Percentiles rank a stretch among this genome's conserved stretches.
Evolutionary conservation across 495 filamentous ascomycete species (phyloP).

Genomic region (Hypomontagnella submonticulosa): DNA sequence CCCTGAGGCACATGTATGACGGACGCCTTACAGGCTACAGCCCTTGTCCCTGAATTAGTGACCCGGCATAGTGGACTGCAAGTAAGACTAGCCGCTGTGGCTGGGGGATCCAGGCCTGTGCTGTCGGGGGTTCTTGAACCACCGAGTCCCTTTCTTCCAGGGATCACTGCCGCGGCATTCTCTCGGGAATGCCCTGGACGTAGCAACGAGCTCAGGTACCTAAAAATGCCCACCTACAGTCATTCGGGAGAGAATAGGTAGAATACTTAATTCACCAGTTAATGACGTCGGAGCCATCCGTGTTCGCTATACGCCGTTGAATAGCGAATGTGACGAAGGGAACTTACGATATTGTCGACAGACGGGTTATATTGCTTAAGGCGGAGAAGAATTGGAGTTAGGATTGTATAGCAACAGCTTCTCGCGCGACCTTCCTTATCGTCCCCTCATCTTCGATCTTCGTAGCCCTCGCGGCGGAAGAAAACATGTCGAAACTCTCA

Average conservation of each 20-base stretch:
- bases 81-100: conserved; percentile 13
- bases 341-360: conserved; percentile 4
- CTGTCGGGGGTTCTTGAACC: conserved; percentile 28
- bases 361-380: conserved; percentile 19
- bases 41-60: conserved; percentile 26
- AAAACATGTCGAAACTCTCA: conserved; percentile 74
- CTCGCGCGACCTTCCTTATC: not conserved
- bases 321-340: conserved; percentile 14
- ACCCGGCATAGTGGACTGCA: conserved; percentile 13
- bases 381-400: conserved; percentile 8
- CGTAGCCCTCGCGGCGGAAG: not conserved
- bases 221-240: conserved; percentile 4
- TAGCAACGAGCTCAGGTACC: conserved; percentile 1
- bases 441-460: not conserved
- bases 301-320: conserved; percentile 1
- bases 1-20: too few species aligned
- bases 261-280: conserved; percentile 23
- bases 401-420: not conserved
- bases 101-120: conserved; percentile 8
- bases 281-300: conserved; percentile 25
- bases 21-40: not conserved
- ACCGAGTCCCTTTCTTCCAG: conserved; percentile 21
- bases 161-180: conserved; percentile 34
- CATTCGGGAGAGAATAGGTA: not conserved
- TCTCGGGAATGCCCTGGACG: conserved; percentile 11